Percentiles rank a stretch among this genome's conserved stretches.
Evolutionary conservation across 2,329 filamentous ascomycete species (phyloP).

Genomic region (Cercospora berteroae): DNA sequence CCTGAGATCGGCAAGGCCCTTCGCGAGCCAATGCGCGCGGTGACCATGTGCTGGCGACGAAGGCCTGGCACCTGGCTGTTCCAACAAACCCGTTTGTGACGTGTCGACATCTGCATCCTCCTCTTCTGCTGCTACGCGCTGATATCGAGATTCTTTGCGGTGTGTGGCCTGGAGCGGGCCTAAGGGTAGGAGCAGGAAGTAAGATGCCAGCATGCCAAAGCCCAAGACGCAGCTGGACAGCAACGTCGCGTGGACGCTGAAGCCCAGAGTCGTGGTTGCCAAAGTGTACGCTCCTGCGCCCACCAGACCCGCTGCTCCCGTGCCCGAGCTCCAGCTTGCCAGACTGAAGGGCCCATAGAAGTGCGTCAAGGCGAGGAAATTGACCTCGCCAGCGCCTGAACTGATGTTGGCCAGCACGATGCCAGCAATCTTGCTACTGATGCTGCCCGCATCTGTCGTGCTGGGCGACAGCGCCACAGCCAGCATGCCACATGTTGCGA

Average conservation of each 20-base stretch:
- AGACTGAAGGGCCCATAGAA: slow-evolving; percentile 87
- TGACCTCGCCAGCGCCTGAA: slow-evolving; percentile 83
- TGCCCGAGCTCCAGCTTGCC: slow-evolving; percentile 89
- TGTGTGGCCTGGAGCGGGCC: slow-evolving; percentile 58
- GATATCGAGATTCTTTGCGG: slow-evolving; percentile 52
- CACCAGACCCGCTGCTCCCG: slow-evolving; percentile 61
- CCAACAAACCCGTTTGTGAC: slow-evolving; percentile 34
- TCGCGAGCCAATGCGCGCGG: slow-evolving; percentile 7
- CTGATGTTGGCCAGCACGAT: slow-evolving; percentile 82
- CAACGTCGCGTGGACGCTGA: slow-evolving; percentile 72
- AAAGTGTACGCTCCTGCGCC: slow-evolving; percentile 86
- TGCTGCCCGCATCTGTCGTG: slow-evolving; percentile 43
- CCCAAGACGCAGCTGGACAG: slow-evolving; percentile 78
- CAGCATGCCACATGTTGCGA: slow-evolving; percentile 85
- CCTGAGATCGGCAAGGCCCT: slow-evolving; percentile 23
- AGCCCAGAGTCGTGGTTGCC: slow-evolving; percentile 74
- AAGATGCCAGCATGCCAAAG: slow-evolving; percentile 76
- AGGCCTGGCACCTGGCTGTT: slow-evolving; percentile 30
- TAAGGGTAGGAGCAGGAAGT: slow-evolving; percentile 76
- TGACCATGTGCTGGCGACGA: slow-evolving; percentile 29
- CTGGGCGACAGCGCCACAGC: slow-evolving; percentile 75
- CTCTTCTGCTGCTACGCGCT: slow-evolving; percentile 50
- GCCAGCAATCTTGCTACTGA: slow-evolving; percentile 76
- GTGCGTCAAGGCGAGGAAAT: slow-evolving; percentile 86
- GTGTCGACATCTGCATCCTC: slow-evolving; percentile 37